A percentile compares a stretch with the other conserved stretches of the same genome.
Conservation (phyloP, 202 grass and related monocot species). For the Cymbopogon flexuosus region DNA sequence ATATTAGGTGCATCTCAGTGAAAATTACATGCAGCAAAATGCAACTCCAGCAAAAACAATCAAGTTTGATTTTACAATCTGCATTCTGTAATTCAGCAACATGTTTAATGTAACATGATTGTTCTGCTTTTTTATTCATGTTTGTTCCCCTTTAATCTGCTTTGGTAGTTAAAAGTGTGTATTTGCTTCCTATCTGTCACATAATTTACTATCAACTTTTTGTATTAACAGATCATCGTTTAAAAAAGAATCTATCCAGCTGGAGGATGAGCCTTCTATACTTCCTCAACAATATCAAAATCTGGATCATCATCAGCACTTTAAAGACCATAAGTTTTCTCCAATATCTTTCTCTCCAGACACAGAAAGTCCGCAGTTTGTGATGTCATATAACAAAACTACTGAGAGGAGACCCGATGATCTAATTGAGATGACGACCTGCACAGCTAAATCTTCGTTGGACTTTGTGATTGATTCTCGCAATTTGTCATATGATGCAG, state of each 20-base stretch:
- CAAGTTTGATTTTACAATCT: neutral
- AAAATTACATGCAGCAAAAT: conserved; percentile 13
- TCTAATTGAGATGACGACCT: conserved; percentile 43
- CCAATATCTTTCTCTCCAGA: conserved; percentile 40
- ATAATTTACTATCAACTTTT: neutral
- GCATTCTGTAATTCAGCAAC: neutral
- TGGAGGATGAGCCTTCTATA: conserved; percentile 42
- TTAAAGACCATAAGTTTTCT: conserved; percentile 44
- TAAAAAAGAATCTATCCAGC: conserved; percentile 34
- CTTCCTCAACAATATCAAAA: conserved; percentile 39
- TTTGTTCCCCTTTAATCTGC: conserved; percentile 3
- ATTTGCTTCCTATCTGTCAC: conserved; percentile 5
- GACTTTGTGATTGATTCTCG: conserved; percentile 45
- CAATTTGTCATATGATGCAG: conserved; percentile 21
- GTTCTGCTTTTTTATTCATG: conserved; percentile 5
- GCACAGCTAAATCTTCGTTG: conserved; percentile 39
- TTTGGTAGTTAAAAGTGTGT: conserved; percentile 1
- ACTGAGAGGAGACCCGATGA: conserved; percentile 34
- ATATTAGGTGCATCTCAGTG: neutral
- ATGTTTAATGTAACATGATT: neutral
- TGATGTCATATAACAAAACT: conserved; percentile 58
- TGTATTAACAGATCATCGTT: conserved; percentile 38
- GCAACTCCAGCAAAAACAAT: neutral
- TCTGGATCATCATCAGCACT: conserved; percentile 34
- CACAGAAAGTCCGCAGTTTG: conserved; percentile 45